Base-by-base conservation (phyloP, 352 stramenopile genomes). In the Pythium scleroteichum region DNA sequence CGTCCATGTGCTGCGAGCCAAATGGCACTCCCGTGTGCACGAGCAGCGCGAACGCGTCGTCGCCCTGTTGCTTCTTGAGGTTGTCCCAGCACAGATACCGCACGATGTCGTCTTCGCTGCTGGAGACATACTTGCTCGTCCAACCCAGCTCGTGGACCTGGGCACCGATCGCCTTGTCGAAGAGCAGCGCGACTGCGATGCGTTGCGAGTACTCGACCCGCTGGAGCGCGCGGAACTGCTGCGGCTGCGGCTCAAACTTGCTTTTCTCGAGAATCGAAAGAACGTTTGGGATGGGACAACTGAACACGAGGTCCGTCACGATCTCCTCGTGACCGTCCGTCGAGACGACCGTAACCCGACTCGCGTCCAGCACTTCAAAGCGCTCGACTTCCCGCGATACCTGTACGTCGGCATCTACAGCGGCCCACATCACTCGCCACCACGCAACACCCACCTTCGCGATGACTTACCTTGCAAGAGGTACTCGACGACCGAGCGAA, bases 81-180 rank as follows among this genome's bases (percentile, higher is more conserved):
- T 86, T 81, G 61, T 92, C 82, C 80, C 82, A 92, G 62, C 80
- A 92, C 35, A 92, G 48, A 56, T 85, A 92, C n/a, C 78, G 82
- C 26, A 92, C 72, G 48, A 88, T 62, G 23, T 86, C 72, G 42
- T 86, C 83, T 53, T 90, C 75, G 24, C 78, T 68, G 1, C 48
- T 39, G 3, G 69, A 48, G 12, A 90, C 66, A 58, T 89, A 92
- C 61, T 84, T 88, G 59, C 73, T 73, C 19, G 73, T 90, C 82
- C 79, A 92, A 0, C 73, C 75, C 9, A 88, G 54, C 35, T 73
- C 65, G 10, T 74, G 39, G 26, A 90, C 78, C 1, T 61, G 33
- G 13, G 60, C 14, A 13, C 67, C 62, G 22, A 81, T 68, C n/a
- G 54, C 62, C 29, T 71, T 49, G 44, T 89, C 75, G 22, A 88